Percentiles rank a stretch among this genome's conserved stretches.
phyloP scores from a whole-genome alignment of 164 flowering plant species.

The Cinnamomum chago region DNA sequence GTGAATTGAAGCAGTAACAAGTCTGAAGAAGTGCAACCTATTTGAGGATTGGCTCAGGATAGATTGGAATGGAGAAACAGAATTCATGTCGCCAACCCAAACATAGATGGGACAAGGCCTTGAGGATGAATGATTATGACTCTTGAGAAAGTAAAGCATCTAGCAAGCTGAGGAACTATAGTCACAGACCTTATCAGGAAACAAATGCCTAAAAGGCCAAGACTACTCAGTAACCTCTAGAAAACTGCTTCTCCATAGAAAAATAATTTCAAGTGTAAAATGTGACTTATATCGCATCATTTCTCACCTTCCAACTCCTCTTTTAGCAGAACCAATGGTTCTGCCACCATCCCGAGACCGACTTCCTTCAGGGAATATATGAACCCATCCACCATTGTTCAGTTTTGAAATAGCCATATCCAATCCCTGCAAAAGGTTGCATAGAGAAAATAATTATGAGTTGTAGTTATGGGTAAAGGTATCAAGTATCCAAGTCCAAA shows the following conservation, averaged over 20 bases:
- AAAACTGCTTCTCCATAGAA: not conserved
- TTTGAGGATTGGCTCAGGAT: no score
- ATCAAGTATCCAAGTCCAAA: not conserved
- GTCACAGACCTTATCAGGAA: not conserved
- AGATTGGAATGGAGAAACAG: no score
- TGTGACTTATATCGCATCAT: not conserved
- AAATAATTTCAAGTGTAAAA: not conserved
- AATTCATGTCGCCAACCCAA: no score
- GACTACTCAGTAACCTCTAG: no score
- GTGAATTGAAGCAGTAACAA: no score
- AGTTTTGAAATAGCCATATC: conserved; percentile 85
- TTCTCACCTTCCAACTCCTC: conserved; percentile 89
- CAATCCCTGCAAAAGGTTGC: conserved; percentile 60
- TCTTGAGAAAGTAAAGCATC: not conserved
- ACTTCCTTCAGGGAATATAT: conserved; percentile 96
- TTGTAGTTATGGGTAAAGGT: not conserved
- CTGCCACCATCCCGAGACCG: conserved; percentile 98
- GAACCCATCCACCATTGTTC: conserved; percentile 95
- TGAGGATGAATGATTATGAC: no score
- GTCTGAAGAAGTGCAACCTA: no score
- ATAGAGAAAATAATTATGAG: no score
- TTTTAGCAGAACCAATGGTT: conserved; percentile 75
- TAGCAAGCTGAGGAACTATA: not conserved
- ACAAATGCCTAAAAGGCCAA: not conserved
- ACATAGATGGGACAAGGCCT: no score